These are phyloP conservation scores for Lepidium aucheri DNA, from an alignment of 345 rosid species.

Conservation along the genomic window DNA sequence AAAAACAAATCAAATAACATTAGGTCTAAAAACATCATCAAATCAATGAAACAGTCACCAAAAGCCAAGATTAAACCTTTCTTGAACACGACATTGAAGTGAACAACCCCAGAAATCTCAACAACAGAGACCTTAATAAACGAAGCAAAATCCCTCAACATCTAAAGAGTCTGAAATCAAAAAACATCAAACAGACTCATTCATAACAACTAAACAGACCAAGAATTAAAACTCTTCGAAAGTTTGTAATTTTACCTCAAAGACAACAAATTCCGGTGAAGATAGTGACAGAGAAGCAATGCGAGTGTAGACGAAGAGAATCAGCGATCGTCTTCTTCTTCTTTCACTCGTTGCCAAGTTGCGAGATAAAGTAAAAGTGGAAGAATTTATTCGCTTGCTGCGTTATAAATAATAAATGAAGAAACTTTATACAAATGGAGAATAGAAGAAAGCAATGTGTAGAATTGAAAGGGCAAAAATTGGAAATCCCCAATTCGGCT, in stretches of 20 bases:
- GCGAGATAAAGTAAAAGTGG: neutral
- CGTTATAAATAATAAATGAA: neutral
- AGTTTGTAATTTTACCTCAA: neutral
- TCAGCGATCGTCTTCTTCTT: neutral
- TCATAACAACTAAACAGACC: neutral
- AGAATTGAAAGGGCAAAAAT: neutral
- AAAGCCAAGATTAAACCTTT: neutral
- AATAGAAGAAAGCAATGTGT: neutral
- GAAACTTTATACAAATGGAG: neutral
- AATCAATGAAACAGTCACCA: conserved; percentile 45
- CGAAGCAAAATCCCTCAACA: neutral
- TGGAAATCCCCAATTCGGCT: conserved; percentile 5
- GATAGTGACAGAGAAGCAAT: conserved; percentile 1
- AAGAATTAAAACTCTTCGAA: neutral
- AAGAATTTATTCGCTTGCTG: conserved; percentile 15
- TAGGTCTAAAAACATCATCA: neutral
- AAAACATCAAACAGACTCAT: neutral
- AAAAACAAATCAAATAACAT: neutral
- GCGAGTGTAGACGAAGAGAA: conserved; percentile 12
- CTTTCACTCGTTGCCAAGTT: neutral
- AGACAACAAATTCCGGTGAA: neutral
- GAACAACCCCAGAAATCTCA: neutral
- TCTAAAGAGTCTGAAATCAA: neutral
- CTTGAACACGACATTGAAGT: neutral
- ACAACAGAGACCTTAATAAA: neutral